Evolutionary conservation across 495 filamentous ascomycete species (phyloP), one percentile per base, ranked within the genome.

Genomic region (Hypoxylon cercidicola): DNA sequence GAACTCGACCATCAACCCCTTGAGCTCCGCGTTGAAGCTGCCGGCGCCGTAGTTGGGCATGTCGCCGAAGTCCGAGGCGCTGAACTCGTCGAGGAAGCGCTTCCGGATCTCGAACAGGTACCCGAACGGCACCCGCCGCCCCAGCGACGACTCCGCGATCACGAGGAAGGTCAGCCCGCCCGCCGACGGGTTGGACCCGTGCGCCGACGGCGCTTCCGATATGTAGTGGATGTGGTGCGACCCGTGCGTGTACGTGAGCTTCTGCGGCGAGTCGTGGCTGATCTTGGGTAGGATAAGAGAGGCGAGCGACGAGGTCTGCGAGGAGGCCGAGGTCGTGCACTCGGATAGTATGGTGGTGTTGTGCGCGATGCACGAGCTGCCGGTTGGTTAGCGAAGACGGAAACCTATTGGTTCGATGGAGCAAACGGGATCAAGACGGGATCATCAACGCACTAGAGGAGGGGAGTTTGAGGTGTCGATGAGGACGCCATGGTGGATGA

Each of bases 221-320:
- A 97, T 93, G 83, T 96, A 97, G 83, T 98, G 93, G 76, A 98
- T 92, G 80, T 93, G 93, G 74, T 97, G 87, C 41, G 87, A 81
- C 74, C 93, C 89, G 75, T 96, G 92, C 21, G 91, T 96, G 82
- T 94, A 97, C 62, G 94, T 98, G 34, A 96, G 87, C 75, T 97
- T 97, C 73, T 94, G 89, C 6, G 93, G 85, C 30, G 84, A 78
- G 55, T 82, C 74, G 76, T 99, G 95, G 61, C 79, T 77, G 84
- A 99, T 97, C 72, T 97, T 97, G 55, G 95, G 95, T 61, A 99
- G 92, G 79, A 98, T 93, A 68, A 97, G 83, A 61, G 93, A 93
- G 70, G 94, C 92, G 65, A 98, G 90, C 19, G 84, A 87, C 23
- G 91, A 93, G 53, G 91, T 90, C 60, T 89, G 83, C 20, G 89